Conservation (phyloP, 1,139 yeast species). For the Eremothecium gossypii region DNA sequence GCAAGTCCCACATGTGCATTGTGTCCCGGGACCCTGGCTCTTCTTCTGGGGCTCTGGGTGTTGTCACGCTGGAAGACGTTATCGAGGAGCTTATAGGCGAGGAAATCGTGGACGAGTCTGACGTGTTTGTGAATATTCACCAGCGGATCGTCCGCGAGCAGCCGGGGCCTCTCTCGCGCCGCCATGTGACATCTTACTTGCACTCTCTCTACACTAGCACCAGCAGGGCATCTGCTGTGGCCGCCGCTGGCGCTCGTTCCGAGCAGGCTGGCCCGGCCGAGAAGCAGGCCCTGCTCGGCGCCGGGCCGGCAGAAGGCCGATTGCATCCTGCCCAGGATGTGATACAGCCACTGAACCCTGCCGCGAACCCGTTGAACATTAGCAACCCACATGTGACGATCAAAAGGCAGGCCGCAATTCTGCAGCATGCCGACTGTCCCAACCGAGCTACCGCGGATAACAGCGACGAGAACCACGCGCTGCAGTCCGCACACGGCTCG, state of each 20-base stretch:
- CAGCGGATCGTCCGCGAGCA: conserved; percentile 72
- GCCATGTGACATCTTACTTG: conserved; percentile 59
- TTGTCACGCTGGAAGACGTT: conserved; percentile 88
- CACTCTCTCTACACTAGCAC: conserved; percentile 39
- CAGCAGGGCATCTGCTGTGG: conserved; percentile 5
- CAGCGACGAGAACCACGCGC: background rate
- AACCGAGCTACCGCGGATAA: background rate
- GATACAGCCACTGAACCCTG: conserved; percentile 57
- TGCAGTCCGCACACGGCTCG: background rate
- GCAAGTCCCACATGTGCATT: conserved; percentile 94
- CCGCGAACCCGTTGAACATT: conserved; percentile 72
- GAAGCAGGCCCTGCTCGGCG: background rate
- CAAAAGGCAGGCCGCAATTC: conserved; percentile 38
- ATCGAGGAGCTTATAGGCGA: conserved; percentile 97
- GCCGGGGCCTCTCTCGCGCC: conserved; percentile 77
- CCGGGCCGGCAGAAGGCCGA: background rate
- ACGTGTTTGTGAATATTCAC: conserved; percentile 85
- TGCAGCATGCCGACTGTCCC: conserved; percentile 6
- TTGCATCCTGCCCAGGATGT: conserved; percentile 26
- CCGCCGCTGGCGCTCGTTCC: background rate
- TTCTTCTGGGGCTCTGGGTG: conserved; percentile 81
- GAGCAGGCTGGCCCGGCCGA: background rate
- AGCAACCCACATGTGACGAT: conserved; percentile 61
- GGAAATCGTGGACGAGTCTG: conserved; percentile 96
- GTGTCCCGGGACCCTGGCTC: conserved; percentile 85